Base-by-base conservation (phyloP, 768 basidiomycete genomes). In the Melanogaster broomeanus region DNA sequence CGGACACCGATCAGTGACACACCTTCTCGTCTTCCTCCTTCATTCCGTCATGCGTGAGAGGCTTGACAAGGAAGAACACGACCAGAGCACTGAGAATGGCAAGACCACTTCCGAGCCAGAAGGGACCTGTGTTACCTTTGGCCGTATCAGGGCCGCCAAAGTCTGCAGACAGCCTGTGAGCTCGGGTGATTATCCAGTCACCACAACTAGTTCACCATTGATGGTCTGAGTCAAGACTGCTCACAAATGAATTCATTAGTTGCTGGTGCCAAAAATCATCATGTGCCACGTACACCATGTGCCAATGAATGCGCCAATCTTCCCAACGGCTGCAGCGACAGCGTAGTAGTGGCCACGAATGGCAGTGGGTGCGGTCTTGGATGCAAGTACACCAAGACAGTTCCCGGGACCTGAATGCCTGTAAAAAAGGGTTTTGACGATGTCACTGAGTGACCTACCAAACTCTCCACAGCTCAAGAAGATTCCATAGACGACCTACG, bases 391-490 rank as follows among this genome's bases (percentile, higher is more conserved):
- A 55, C 92, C 93, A 41, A 93, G 75, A 56, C 83, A 87, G 70
- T 95, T 93, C 34, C 93, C 93, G 6, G 93, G 91, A 27, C 87
- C 83, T 82, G 47, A 3, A 37, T 15, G 39, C 8, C 16, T 22
- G 22, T 56, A 35, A 62, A 25, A 39, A 31, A 53, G 11, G 30
- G 2, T 25, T 48, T 15, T 3, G 11, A 22, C 21, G 43, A 15
- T 33, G 21, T 30, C 22, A 10, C n/a, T 6, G 16, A 18, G 19
- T 42, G 24, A 61, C 74, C 28, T 49, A 77, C 90, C 91, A 24
- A 93, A 73, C 72, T 96, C 94, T 42, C 94, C 95, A 49, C 93
- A 87, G 61, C 82, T 85, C 61, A 95, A 65, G 80, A 97, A 97
- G 43, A 97, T 82, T 13, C 94, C 95, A 60, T 97, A 96, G 8